These are phyloP conservation scores for Helicosporidium sp. DNA, from an alignment of 139 green algal genomes.

Conservation along the genomic window DNA sequence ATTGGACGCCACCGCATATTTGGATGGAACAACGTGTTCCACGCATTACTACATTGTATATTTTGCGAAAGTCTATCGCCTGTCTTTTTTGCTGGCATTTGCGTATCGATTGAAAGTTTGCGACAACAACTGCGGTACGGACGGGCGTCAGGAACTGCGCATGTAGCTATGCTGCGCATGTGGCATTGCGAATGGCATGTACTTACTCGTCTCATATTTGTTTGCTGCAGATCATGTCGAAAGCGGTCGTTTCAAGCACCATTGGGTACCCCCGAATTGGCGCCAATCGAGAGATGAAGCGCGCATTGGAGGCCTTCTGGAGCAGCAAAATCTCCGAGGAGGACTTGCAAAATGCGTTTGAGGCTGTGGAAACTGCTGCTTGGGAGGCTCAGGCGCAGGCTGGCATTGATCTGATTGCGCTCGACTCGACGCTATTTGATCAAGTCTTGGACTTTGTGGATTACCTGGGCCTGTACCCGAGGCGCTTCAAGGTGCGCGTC, in stretches of 20 bases:
- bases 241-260: background rate
- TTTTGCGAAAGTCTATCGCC: no score
- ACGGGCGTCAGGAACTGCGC: no score
- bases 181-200: no score
- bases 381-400: conserved; percentile 35
- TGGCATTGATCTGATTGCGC: conserved; percentile 37
- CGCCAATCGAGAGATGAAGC: conserved; percentile 62
- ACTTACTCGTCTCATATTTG: no score
- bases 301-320: conserved; percentile 63
- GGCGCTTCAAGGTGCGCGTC: conserved; percentile 40
- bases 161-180: no score
- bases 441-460: conserved; percentile 64
- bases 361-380: conserved; percentile 18
- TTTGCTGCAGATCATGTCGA: background rate
- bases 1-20: no score
- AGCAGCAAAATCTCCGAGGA: conserved; percentile 17
- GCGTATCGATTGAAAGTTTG: no score
- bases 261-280: conserved; percentile 60
- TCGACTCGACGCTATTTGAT: conserved; percentile 74
- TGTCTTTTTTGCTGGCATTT: no score
- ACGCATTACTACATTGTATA: no score
- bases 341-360: conserved; percentile 26
- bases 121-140: no score
- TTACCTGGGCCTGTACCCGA: conserved; percentile 46
- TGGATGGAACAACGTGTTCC: no score